A percentile compares a stretch with the other conserved stretches of the same genome.
Evolutionary conservation across 768 basidiomycete species (phyloP).

Genomic region (Boletus coccyginus): DNA sequence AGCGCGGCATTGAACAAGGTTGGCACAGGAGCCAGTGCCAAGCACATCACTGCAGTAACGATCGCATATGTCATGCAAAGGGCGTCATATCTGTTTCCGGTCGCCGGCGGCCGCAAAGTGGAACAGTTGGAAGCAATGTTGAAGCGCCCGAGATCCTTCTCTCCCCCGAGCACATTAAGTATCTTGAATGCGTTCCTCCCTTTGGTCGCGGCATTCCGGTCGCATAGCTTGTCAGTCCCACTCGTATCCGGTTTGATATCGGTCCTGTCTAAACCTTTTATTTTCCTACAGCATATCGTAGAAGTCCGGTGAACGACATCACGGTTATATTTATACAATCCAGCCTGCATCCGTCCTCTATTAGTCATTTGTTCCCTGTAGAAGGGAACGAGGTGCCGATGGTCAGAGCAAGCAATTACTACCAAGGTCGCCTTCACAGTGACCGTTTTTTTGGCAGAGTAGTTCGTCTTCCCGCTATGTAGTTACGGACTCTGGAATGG

Average conservation of each 20-base stretch:
- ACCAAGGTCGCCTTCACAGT: too few species aligned
- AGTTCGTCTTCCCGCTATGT: too few species aligned
- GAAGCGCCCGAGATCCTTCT: constrained; percentile 49
- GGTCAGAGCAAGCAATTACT: too few species aligned
- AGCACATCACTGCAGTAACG: constrained; percentile 41
- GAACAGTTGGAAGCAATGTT: constrained; percentile 49
- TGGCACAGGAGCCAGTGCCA: constrained; percentile 37
- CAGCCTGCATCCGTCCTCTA: too few species aligned
- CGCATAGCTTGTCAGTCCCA: constrained; percentile 26
- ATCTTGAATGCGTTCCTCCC: constrained; percentile 40
- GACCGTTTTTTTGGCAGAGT: too few species aligned
- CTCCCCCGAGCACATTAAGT: constrained; percentile 42
- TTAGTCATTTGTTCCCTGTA: too few species aligned
- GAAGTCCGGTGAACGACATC: too few species aligned
- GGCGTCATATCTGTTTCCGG: constrained; percentile 46
- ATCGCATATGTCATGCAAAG: constrained; percentile 56
- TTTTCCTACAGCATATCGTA: constrained; percentile 4
- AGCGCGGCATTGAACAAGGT: constrained; percentile 37
- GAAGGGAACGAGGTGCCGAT: too few species aligned
- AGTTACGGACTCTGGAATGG: too few species aligned
- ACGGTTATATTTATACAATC: too few species aligned
- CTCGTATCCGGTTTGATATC: neutral
- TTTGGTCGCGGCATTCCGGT: constrained; percentile 49
- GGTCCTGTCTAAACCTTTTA: neutral
- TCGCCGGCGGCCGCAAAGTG: constrained; percentile 50